Evolutionary conservation across 73 alveolate genomes (phyloP).

Genomic region (Paramecium octaurelia): DNA sequence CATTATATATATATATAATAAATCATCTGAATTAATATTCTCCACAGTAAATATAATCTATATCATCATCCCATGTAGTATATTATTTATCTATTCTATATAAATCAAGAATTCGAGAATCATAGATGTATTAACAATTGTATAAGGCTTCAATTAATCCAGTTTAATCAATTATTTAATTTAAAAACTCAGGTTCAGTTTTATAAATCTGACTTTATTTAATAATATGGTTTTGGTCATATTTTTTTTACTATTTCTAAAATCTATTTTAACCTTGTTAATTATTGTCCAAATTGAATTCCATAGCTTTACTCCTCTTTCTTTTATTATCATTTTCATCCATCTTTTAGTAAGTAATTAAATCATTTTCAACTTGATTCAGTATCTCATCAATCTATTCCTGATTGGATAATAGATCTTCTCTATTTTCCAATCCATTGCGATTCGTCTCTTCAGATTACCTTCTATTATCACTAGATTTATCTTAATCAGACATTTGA

Average conservation of each 20-base stretch:
- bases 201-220: neutral
- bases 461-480: neutral
- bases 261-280: neutral
- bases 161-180: neutral
- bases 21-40: neutral
- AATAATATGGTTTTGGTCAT: neutral
- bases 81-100: neutral
- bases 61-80: neutral
- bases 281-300: neutral
- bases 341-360: neutral
- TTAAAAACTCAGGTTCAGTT: neutral
- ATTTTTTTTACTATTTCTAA: neutral
- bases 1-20: neutral
- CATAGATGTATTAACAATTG: conserved; percentile 25
- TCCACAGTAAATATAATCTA: neutral
- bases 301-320: neutral
- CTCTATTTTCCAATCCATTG: neutral
- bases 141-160: neutral
- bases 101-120: neutral
- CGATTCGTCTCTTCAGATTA: conserved; percentile 23
- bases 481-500: neutral
- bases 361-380: neutral
- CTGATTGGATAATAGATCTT: neutral
- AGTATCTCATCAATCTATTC: neutral
- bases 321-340: neutral